Evolutionary conservation across 78 protist species (phyloP).

Genomic region (Dictyostelium intermedium): DNA sequence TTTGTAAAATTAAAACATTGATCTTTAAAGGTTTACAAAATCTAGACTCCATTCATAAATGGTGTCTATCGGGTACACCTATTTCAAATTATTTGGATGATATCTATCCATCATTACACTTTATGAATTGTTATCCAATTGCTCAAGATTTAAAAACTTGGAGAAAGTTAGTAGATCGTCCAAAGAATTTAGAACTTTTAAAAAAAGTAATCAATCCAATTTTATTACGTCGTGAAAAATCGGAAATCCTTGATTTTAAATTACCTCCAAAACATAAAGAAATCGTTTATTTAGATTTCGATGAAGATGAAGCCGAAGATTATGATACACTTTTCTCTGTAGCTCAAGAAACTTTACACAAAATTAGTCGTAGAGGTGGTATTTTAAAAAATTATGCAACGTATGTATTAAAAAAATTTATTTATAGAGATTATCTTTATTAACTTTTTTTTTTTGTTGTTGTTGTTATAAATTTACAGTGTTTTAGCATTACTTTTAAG

Average conservation of each 20-base stretch:
- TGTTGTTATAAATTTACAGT: neutral
- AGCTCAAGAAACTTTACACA: neutral
- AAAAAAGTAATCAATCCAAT: slow-evolving; percentile 44
- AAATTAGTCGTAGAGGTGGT: neutral
- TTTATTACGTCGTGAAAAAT: slow-evolving; percentile 49
- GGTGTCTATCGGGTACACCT: slow-evolving; percentile 92
- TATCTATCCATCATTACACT: slow-evolving; percentile 75
- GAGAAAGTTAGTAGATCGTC: slow-evolving; percentile 24
- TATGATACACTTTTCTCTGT: slow-evolving; percentile 4
- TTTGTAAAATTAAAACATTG: slow-evolving; percentile 8
- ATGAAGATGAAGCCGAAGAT: neutral
- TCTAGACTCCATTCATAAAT: slow-evolving; percentile 26
- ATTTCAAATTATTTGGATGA: slow-evolving; percentile 86
- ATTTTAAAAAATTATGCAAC: slow-evolving; percentile 42
- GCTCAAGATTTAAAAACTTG: slow-evolving; percentile 29
- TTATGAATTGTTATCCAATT: slow-evolving; percentile 29
- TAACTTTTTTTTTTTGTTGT: neutral
- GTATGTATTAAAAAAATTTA: neutral
- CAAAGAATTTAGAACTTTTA: slow-evolving; percentile 1
- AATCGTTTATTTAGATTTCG: neutral
- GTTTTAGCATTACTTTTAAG: slow-evolving; percentile 34
- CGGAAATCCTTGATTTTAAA: neutral
- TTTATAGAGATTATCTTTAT: neutral
- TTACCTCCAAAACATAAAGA: slow-evolving; percentile 1
- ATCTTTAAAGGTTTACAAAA: slow-evolving; percentile 29